Percentiles rank a stretch among this genome's conserved stretches.
Evolutionary conservation across 495 filamentous ascomycete species (phyloP).

Genomic region (Hypoxylon rickii): DNA sequence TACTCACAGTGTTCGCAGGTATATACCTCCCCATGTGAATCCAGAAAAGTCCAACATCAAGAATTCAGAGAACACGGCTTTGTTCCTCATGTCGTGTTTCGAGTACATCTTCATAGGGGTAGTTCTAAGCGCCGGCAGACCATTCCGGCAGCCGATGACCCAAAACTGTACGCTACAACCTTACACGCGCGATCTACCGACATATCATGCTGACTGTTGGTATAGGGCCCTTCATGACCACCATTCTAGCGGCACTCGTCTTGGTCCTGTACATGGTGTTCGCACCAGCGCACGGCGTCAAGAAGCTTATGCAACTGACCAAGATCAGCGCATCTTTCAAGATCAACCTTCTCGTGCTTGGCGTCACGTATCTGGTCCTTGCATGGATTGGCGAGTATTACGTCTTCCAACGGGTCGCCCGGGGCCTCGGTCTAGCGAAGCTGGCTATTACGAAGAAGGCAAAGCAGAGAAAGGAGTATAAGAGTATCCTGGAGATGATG

Average conservation of each 20-base stretch:
- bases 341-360: slow-evolving; percentile 69
- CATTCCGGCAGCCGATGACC: slow-evolving; percentile 81
- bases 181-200: neutral
- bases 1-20: slow-evolving; percentile 54
- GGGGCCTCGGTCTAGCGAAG: slow-evolving; percentile 64
- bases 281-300: slow-evolving; percentile 68
- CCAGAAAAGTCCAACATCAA: slow-evolving; percentile 76
- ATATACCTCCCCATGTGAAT: slow-evolving; percentile 75
- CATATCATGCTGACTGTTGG: neutral
- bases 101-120: slow-evolving; percentile 91
- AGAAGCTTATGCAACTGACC: slow-evolving; percentile 83
- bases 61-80: slow-evolving; percentile 88
- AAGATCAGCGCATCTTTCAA: slow-evolving; percentile 71
- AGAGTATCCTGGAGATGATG: slow-evolving; percentile 78
- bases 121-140: slow-evolving; percentile 84
- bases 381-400: slow-evolving; percentile 73
- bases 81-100: slow-evolving; percentile 90
- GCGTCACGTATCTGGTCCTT: slow-evolving; percentile 64
- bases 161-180: slow-evolving; percentile 67
- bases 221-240: slow-evolving; percentile 79
- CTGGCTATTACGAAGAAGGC: slow-evolving; percentile 56
- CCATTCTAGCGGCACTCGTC: slow-evolving; percentile 67
- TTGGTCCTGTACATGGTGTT: slow-evolving; percentile 79
- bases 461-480: slow-evolving; percentile 88
- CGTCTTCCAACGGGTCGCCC: slow-evolving; percentile 72